A percentile compares a stretch with the other conserved stretches of the same genome.
These are phyloP conservation scores for Lasiodiplodia sp. DNA, from an alignment of 2,329 filamentous ascomycete species.

Conservation along the genomic window DNA sequence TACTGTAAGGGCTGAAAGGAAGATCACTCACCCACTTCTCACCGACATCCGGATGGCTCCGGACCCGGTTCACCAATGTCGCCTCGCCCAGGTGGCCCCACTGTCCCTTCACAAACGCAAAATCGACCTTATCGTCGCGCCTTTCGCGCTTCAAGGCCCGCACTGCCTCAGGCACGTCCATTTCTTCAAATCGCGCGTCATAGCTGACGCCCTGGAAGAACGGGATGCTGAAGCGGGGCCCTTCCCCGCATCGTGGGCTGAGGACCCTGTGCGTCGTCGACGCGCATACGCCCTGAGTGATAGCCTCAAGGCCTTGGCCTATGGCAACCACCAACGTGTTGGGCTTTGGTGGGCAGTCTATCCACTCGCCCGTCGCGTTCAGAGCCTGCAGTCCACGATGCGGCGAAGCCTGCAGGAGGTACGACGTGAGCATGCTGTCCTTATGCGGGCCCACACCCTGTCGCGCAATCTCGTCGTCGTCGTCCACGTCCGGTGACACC, in stretches of 20 bases:
- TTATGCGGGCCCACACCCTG: conserved; percentile 79
- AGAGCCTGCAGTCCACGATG: conserved; percentile 84
- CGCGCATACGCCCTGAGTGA: conserved; percentile 83
- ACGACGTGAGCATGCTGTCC: conserved; percentile 83
- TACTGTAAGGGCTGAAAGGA: conserved; percentile 20
- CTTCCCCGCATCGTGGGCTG: conserved; percentile 72
- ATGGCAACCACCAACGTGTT: conserved; percentile 87
- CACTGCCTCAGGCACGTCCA: conserved; percentile 72
- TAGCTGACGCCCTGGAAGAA: conserved; percentile 89
- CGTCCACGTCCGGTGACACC: conserved; percentile 46
- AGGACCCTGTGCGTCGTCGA: conserved; percentile 83
- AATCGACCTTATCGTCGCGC: conserved; percentile 79
- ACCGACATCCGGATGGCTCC: conserved; percentile 86
- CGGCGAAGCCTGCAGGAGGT: conserved; percentile 79
- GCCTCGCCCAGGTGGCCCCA: conserved; percentile 78
- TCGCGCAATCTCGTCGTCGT: conserved; percentile 61
- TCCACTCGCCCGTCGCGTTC: conserved; percentile 79
- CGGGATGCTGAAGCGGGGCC: conserved; percentile 79
- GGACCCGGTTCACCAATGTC: conserved; percentile 82
- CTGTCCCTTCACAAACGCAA: conserved; percentile 78
- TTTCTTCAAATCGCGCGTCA: conserved; percentile 79
- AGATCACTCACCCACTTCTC: conserved; percentile 67
- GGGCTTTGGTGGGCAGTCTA: conserved; percentile 78
- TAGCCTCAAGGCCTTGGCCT: conserved; percentile 83
- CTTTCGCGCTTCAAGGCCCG: conserved; percentile 66